These are phyloP conservation scores for Pseudoneurospora amorphoporcata DNA, from an alignment of 495 filamentous ascomycete species.

Conservation along the genomic window DNA sequence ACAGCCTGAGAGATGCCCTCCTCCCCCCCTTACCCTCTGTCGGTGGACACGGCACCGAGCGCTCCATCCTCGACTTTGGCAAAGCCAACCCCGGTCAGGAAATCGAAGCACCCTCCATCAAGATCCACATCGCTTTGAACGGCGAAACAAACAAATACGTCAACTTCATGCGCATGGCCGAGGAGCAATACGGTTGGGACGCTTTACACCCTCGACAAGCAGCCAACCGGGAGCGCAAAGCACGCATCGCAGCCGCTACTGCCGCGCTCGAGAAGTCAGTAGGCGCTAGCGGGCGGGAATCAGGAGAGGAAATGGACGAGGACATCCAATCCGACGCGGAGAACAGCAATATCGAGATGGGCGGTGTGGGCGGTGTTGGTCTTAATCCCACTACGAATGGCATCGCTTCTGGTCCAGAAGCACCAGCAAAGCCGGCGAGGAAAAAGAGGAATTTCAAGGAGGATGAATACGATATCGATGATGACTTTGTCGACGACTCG, in stretches of 20 bases:
- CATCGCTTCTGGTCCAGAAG: constrained; percentile 46
- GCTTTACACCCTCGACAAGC: constrained; percentile 85
- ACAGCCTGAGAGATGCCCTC: constrained; percentile 28
- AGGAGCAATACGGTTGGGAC: constrained; percentile 88
- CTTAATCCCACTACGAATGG: background rate
- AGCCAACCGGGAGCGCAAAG: constrained; percentile 68
- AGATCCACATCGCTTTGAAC: constrained; percentile 64
- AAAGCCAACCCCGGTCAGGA: constrained; percentile 38
- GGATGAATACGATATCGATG: constrained; percentile 92
- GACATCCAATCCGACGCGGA: constrained; percentile 53
- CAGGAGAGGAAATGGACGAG: constrained; percentile 61
- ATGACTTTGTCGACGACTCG: constrained; percentile 95
- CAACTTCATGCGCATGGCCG: constrained; percentile 89
- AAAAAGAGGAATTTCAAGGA: constrained; percentile 78
- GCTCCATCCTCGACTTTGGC: constrained; percentile 43
- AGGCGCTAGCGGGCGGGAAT: constrained; percentile 60
- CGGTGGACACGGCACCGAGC: constrained; percentile 18
- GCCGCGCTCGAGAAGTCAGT: constrained; percentile 70
- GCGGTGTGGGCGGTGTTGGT: constrained; percentile 19
- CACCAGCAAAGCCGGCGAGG: constrained; percentile 49
- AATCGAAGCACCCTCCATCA: constrained; percentile 60
- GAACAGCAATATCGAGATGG: constrained; percentile 63
- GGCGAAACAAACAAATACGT: constrained; percentile 79
- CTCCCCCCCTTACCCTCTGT: constrained; percentile 21
- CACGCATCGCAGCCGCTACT: constrained; percentile 74